Base-by-base conservation (phyloP, 2,329 filamentous ascomycete genomes). In the Sclerotinia subarctica region DNA sequence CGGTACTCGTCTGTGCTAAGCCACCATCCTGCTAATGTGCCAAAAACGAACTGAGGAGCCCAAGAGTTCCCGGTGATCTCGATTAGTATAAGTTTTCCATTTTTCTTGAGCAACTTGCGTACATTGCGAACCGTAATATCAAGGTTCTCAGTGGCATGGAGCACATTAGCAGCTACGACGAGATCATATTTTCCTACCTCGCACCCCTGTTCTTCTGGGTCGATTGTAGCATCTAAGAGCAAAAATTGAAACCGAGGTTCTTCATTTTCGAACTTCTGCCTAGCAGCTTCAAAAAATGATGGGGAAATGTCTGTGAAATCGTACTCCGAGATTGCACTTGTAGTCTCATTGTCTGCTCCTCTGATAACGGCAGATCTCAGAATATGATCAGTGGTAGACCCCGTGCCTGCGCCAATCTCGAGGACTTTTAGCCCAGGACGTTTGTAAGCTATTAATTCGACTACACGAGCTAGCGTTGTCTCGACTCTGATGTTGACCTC, bases 291-390 rank as follows among this genome's bases (percentile, higher is more conserved):
- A 62, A 83, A 82, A 73, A 81, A 81, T 10, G 75, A 78, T 4
- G 76, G 67, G 0, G 79, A 79, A 19, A 82, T 78, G 67, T 83
- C 81, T 0, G 82, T 83, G 72, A 76, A 84, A 1, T 79, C 81
- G 70, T 83, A 84, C 15, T 57, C 15, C 15, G 24, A n/a, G n/a
- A 53, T n/a, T 4, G 26, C 26, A 21, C 26, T 26, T 15, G 38
- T 32, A 5, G 19, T 17, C 2, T 42, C 4, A 13, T 35, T 15
- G 11, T 35, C 29, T 56, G 5, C 53, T 8, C 32, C 32, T 21
- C 19, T 21, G 29, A 35, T 21, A 0, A 38, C 3, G 32, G 32
- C 29, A 21, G 26, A 21, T 32, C 21, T 53, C 29, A 38, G 32
- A 15, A 56, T n/a, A 35, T 56, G 53, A 2, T 21, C 21, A 5